Percentiles rank a stretch among this genome's conserved stretches.
phyloP scores from a whole-genome alignment of 768 basidiomycete genomes.

The Calvatia gigantea region DNA sequence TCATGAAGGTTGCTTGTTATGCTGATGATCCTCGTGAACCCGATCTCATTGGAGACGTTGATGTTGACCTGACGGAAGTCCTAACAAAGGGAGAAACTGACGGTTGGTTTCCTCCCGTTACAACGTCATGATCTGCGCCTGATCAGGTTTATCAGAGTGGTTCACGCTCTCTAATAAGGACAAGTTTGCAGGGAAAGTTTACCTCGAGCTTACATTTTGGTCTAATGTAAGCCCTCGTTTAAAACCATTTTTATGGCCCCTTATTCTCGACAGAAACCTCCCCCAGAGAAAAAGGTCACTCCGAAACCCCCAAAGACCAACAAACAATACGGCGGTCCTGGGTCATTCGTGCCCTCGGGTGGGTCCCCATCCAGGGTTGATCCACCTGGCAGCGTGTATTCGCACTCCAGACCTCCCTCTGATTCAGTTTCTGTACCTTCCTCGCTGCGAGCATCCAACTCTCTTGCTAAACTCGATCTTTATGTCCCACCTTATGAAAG shows the following conservation, averaged over 20 bases:
- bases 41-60: slow-evolving; percentile 89
- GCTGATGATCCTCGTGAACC: slow-evolving; percentile 96
- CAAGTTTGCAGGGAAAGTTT: slow-evolving; percentile 93
- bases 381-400: slow-evolving; percentile 29
- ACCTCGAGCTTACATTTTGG: slow-evolving; percentile 96
- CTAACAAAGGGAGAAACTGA: slow-evolving; percentile 96
- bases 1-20: slow-evolving; percentile 82
- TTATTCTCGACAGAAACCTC: slow-evolving; percentile 52
- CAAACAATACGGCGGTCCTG: slow-evolving; percentile 75
- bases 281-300: slow-evolving; percentile 65
- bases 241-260: not conserved
- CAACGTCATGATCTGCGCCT: not conserved
- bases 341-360: slow-evolving; percentile 62
- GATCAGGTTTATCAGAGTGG: slow-evolving; percentile 65
- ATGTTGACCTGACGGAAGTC: slow-evolving; percentile 85
- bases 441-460: slow-evolving; percentile 58
- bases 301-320: slow-evolving; percentile 47
- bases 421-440: slow-evolving; percentile 42
- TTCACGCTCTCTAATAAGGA: slow-evolving; percentile 87
- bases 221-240: slow-evolving; percentile 63
- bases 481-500: slow-evolving; percentile 77
- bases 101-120: slow-evolving; percentile 52
- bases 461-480: slow-evolving; percentile 58
- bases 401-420: slow-evolving; percentile 36
- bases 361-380: slow-evolving; percentile 30